Evolutionary conservation across 2,329 filamentous ascomycete species (phyloP), one percentile per base, ranked within the genome.

Genomic region (Colletotrichum eleusines): DNA sequence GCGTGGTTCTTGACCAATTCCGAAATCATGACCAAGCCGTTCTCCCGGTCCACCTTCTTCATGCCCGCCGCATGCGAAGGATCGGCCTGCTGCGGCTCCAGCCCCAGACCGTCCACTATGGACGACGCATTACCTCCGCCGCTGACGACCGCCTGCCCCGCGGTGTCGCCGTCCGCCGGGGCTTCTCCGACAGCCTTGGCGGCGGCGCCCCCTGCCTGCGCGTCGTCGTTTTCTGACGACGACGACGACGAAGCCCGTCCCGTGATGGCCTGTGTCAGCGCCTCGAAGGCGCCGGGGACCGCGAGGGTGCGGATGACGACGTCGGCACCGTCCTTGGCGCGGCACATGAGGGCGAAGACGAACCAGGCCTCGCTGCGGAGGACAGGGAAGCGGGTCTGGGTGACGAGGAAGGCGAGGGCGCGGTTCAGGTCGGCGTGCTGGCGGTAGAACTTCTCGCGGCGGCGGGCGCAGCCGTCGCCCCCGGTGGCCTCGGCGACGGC

Each of bases 321-420:
- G 2, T 77, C 74, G 2, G 86, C 84, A 9, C 88, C 88, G 44
- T 87, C 84, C 1, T 76, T 66, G 1, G 85, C 84, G 35, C 88
- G 83, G 50, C 85, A 84, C 84, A 91, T 87, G 42, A 91, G 83
- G 2, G 89, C 89, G 62, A 90, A 83, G 7, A 89, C 84, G 72
- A 91, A 91, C 85, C 89, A 88, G 3, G 86, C 84, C 75, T 91
- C 89, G 48, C 88, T 89, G 23, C 87, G 83, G 2, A 91, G 80
- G 2, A 86, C 82, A 0, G 88, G 87, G 83, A 88, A 91, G 73
- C 88, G 89, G 3, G 78, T 80, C 75, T 91, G 89, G 2, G 81
- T 84, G 31, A 89, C 80, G 33, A 91, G 83, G 74, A 85, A 88
- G 1, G 82, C 76, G 8, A 91, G 80, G 0, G 84, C 80, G 9